These are phyloP conservation scores for Zygosaccharomyces pseudobailii DNA, from an alignment of 1,139 yeast species.

Conservation along the genomic window DNA sequence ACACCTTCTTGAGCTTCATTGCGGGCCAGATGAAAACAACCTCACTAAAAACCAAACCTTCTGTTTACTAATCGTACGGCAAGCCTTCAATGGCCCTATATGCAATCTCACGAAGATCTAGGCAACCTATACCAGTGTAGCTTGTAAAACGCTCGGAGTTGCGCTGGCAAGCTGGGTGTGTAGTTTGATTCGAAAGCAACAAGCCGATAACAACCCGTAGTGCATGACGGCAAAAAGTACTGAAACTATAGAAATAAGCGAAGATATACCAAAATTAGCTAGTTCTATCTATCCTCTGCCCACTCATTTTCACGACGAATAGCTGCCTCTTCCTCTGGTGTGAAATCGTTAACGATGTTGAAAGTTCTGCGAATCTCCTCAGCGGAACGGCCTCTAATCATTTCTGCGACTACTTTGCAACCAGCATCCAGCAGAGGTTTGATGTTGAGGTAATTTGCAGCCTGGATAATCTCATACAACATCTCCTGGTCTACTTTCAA, in stretches of 20 bases:
- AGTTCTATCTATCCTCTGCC: conserved; percentile 86
- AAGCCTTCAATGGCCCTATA: background rate
- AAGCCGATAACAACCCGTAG: background rate
- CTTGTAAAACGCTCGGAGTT: background rate
- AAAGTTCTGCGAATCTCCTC: conserved; percentile 95
- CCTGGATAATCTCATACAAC: conserved; percentile 92
- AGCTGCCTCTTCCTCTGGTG: conserved; percentile 98
- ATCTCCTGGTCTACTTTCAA: conserved; percentile 96
- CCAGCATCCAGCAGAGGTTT: conserved; percentile 92
- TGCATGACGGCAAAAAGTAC: background rate
- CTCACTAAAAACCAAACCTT: background rate
- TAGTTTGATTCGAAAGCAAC: background rate
- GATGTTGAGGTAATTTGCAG: conserved; percentile 93
- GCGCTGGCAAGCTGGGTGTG: background rate
- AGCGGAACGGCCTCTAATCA: conserved; percentile 94
- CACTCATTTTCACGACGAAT: conserved; percentile 96
- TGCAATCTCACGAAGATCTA: background rate
- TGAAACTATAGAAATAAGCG: background rate
- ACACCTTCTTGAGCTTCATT: conserved; percentile 1
- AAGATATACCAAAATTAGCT: background rate
- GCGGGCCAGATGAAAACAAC: background rate
- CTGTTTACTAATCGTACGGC: background rate
- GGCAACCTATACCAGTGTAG: background rate
- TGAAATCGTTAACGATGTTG: conserved; percentile 92
- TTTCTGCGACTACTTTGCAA: conserved; percentile 95